phyloP scores from a whole-genome alignment of 2,329 filamentous ascomycete species.

The Verticillium nonalfalfae region DNA sequence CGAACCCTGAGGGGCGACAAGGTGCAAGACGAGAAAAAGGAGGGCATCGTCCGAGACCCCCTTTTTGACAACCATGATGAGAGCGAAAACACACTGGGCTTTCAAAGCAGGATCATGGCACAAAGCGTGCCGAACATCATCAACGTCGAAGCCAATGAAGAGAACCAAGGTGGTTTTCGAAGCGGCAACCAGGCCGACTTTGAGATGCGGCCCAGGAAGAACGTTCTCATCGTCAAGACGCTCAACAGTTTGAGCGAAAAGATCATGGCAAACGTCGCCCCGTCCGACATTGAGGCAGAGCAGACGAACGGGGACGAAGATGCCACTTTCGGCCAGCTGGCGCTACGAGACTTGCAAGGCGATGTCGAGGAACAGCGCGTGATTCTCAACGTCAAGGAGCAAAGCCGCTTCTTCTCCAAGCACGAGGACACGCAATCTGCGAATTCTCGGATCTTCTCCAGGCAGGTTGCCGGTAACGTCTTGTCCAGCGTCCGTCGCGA shows the following conservation, averaged over 20 bases:
- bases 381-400: conserved; percentile 80
- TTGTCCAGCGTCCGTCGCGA: conserved; percentile 58
- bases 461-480: conserved; percentile 64
- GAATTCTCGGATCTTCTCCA: conserved; percentile 50
- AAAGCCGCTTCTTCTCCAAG: conserved; percentile 72
- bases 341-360: conserved; percentile 72
- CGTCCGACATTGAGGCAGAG: conserved; percentile 57
- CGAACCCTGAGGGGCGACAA: conserved; percentile 91
- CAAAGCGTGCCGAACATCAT: conserved; percentile 80
- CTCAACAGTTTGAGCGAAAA: conserved; percentile 90
- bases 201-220: conserved; percentile 78
- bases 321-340: conserved; percentile 66
- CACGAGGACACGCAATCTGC: conserved; percentile 40
- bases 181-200: conserved; percentile 80
- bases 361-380: conserved; percentile 71
- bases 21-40: conserved; percentile 68
- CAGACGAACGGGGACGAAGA: conserved; percentile 64
- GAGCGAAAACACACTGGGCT: conserved; percentile 54
- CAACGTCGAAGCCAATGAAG: conserved; percentile 89
- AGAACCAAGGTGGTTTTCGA: conserved; percentile 80
- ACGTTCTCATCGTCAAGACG: conserved; percentile 82
- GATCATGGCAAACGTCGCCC: conserved; percentile 81
- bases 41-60: conserved; percentile 45
- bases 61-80: conserved; percentile 83
- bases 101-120: conserved; percentile 48